Conservation (phyloP, 768 basidiomycete genomes). For the Tubosaeta sp. region DNA sequence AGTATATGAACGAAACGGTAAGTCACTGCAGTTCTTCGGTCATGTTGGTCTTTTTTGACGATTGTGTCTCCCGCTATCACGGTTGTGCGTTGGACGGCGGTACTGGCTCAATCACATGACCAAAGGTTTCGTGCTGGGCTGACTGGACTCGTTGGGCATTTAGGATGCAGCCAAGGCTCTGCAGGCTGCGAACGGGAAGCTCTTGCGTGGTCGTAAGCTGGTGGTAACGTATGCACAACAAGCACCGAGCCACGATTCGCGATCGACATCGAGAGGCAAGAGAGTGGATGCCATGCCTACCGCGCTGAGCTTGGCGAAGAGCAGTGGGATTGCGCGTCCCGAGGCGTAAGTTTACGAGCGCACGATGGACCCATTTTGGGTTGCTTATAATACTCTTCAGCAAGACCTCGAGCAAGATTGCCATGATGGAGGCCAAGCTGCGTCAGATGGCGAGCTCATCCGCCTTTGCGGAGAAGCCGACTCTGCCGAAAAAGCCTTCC, state of each 20-base stretch:
- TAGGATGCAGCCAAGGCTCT: constrained; percentile 87
- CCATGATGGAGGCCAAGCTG: constrained; percentile 93
- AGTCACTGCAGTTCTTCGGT: constrained; percentile 35
- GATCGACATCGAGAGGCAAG: constrained; percentile 31
- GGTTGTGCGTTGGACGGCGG: constrained; percentile 15
- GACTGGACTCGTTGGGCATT: constrained; percentile 19
- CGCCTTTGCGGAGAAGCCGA: constrained; percentile 16
- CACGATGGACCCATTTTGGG: not conserved
- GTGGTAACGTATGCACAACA: constrained; percentile 92
- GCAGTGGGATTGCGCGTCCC: constrained; percentile 45
- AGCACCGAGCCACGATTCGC: constrained; percentile 45
- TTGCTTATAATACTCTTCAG: constrained; percentile 12
- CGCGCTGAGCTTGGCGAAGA: constrained; percentile 84
- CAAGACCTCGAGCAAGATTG: constrained; percentile 87
- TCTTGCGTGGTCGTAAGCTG: constrained; percentile 82
- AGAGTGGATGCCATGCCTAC: constrained; percentile 71
- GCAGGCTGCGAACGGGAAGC: constrained; percentile 66
- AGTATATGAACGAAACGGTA: constrained; percentile 77
- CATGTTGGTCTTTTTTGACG: constrained; percentile 23
- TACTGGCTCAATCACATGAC: constrained; percentile 15
- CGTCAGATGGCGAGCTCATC: constrained; percentile 58
- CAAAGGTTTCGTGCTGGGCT: constrained; percentile 20
- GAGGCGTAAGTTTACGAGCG: constrained; percentile 38
- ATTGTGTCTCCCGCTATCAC: constrained; percentile 18
- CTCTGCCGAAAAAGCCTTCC: constrained; percentile 20